phyloP scores from a whole-genome alignment of 257 asterid species.

The Penstemon newberryi region DNA sequence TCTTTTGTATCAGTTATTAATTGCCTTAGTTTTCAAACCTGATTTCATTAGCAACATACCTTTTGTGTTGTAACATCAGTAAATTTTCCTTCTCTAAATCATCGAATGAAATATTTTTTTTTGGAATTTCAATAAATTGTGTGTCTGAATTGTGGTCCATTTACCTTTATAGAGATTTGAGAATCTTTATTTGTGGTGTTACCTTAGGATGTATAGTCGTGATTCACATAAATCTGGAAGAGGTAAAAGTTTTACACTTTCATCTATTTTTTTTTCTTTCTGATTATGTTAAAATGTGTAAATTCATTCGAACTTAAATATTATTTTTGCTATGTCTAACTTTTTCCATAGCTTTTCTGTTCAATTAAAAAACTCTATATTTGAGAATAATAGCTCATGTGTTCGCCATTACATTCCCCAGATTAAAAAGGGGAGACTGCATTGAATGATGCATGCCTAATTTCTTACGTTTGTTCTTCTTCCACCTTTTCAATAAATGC shows the following conservation, averaged over 20 bases:
- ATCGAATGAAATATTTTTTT: conserved; percentile 8
- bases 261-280: neutral
- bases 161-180: conserved; percentile 24
- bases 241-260: neutral
- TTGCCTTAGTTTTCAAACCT: conserved; percentile 17
- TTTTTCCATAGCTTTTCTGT: neutral
- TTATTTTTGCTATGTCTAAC: neutral
- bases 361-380: neutral
- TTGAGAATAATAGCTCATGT: conserved; percentile 10
- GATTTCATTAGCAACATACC: conserved; percentile 9
- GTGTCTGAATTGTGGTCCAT: neutral
- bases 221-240: neutral
- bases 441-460: conserved; percentile 1
- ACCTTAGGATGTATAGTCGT: conserved; percentile 18
- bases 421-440: neutral
- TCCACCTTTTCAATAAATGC: neutral
- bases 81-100: conserved; percentile 11
- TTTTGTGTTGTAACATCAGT: neutral
- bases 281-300: neutral
- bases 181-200: conserved; percentile 25
- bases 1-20: conserved; percentile 9
- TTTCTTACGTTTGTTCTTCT: neutral
- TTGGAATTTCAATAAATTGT: conserved; percentile 21
- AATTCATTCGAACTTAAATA: neutral
- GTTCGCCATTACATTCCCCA: neutral